Evolutionary conservation across 345 rosid species (phyloP), one percentile per base, ranked within the genome.

Genomic region (Leavenworthia alabamica): DNA sequence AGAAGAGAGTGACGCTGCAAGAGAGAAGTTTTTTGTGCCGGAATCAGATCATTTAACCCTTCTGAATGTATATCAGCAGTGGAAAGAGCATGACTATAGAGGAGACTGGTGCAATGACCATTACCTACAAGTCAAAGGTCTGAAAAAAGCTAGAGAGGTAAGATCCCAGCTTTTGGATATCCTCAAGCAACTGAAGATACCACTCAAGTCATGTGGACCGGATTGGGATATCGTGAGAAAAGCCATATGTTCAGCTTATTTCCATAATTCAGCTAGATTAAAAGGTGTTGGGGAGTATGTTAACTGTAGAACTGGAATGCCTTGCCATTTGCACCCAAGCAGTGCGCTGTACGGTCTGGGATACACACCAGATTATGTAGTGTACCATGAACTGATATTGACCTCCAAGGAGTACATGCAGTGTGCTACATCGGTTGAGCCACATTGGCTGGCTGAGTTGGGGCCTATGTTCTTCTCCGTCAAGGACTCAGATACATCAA

Each of bases 261-360:
- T 93, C 74, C 99, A 93, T 61, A 93, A 93, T 73, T 79, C 99
- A 1, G 97, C 97, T 2, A 79, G 84, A 64, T 64, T 83, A 20
- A 93, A 93, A 75, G 96, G 99, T n/a, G 92, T 93, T 2, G 97
- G 97, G 0, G 97, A 93, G 76, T 93, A 93, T 56, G 90, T 89
- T 4, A 89, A 87, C 67, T 79, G 89, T 59, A 75, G 97, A 72
- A 82, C 63, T 0, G 99, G 97, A 36, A 93, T 84, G 96, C 95
- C 97, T 1, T 87, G 97, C 73, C 95, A 93, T 73, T 75, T 93
- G 66, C 99, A 86, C 51, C 97, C 97, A 2, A 89, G 88, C 77
- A 93, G 99, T 53, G 97, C 99, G 3, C 81, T 93, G 13, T 93
- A 79, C 17, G 97, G 95, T 39, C 72, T 87, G 66, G 97, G 97